These are phyloP conservation scores for Trypanosoma vivax DNA, from an alignment of 208 protist genomes.

Conservation along the genomic window DNA sequence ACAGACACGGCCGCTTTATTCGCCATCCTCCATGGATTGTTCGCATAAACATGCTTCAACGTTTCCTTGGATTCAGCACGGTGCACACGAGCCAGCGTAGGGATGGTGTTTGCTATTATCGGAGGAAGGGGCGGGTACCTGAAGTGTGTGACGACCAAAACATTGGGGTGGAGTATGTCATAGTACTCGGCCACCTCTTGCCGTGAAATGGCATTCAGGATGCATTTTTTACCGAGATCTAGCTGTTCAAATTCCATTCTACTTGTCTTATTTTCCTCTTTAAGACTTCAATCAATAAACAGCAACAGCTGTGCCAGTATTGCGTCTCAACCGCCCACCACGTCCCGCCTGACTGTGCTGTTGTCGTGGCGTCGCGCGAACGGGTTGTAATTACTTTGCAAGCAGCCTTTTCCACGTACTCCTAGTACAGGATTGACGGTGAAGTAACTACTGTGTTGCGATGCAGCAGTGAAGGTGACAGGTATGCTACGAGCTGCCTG, in stretches of 20 bases:
- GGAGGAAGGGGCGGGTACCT: conserved; percentile 40
- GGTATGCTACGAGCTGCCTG: too few relatives aligned
- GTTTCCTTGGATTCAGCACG: neutral
- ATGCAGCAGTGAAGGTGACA: too few relatives aligned
- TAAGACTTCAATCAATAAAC: too few relatives aligned
- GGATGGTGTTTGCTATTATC: conserved; percentile 14
- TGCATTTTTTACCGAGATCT: conserved; percentile 49
- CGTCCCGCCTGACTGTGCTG: too few relatives aligned
- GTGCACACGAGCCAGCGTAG: neutral
- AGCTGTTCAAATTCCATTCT: conserved; percentile 84
- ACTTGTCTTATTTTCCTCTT: neutral
- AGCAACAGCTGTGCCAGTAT: too few relatives aligned
- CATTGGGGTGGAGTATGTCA: conserved; percentile 55
- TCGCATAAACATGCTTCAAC: neutral
- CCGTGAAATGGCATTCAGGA: conserved; percentile 33
- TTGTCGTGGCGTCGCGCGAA: too few relatives aligned
- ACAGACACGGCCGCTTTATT: too few relatives aligned
- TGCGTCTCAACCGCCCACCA: too few relatives aligned
- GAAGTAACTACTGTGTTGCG: too few relatives aligned
- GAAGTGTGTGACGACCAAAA: conserved; percentile 67
- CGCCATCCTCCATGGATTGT: neutral
- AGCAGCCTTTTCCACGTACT: too few relatives aligned
- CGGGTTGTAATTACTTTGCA: too few relatives aligned
- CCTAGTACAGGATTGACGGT: too few relatives aligned
- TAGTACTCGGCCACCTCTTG: conserved; percentile 68